Evolutionary conservation across 768 basidiomycete genomes (phyloP).

Genomic region (Tricholoma hemisulphureum): DNA sequence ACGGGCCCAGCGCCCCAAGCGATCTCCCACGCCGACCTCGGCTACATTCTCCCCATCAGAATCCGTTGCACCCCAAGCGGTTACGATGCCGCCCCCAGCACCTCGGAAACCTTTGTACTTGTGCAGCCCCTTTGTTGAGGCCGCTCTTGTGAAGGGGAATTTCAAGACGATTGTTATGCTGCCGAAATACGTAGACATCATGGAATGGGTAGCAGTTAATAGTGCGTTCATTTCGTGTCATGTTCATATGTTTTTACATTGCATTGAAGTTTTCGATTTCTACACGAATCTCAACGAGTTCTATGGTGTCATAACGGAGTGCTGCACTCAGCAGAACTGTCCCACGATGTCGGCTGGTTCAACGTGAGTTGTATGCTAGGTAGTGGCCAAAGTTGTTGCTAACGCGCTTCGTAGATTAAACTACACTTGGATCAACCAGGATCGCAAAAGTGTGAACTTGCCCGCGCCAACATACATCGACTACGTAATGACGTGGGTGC

Average conservation of each 20-base stretch:
- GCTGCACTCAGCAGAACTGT: conserved; percentile 88
- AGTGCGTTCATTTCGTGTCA: conserved; percentile 49
- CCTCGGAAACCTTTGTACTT: conserved; percentile 72
- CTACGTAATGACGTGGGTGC: conserved; percentile 99
- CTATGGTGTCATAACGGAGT: conserved; percentile 92
- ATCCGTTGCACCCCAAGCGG: conserved; percentile 38
- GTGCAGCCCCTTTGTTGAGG: conserved; percentile 94
- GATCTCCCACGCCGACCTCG: conserved; percentile 74
- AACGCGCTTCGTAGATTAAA: conserved; percentile 58
- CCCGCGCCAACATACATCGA: conserved; percentile 97
- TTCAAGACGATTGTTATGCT: conserved; percentile 97
- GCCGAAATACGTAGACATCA: conserved; percentile 97
- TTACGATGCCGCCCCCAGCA: conserved; percentile 19
- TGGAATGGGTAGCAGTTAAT: conserved; percentile 88
- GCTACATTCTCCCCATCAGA: conserved; percentile 52
- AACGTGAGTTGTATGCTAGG: conserved; percentile 53
- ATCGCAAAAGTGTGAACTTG: conserved; percentile 86
- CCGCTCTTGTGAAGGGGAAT: conserved; percentile 93
- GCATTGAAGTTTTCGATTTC: conserved; percentile 89
- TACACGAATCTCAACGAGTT: conserved; percentile 97
- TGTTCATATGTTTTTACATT: neutral
- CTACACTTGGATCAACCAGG: conserved; percentile 98
- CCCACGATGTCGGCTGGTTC: conserved; percentile 91
- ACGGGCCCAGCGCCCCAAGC: conserved; percentile 68
- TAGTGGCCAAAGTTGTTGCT: neutral